Conservation (phyloP, 331 rosid genomes). For the Malus hybrid region DNA sequence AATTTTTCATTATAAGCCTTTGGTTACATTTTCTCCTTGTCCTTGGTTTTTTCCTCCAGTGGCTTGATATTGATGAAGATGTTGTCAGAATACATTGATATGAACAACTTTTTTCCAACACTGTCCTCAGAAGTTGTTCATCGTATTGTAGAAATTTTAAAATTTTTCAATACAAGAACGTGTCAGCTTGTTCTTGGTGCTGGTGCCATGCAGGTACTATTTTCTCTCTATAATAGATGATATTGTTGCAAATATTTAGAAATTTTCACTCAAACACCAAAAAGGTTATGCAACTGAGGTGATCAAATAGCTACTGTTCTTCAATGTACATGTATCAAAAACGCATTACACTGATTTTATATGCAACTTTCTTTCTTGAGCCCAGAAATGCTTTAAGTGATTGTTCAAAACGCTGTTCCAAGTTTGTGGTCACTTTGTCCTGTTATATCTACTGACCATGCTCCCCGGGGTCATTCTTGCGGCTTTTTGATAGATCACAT, state of each 20-base stretch:
- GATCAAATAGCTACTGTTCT: background rate
- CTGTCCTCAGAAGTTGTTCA: constrained; percentile 90
- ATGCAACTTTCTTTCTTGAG: background rate
- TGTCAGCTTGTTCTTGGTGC: constrained; percentile 99
- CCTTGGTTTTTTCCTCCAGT: constrained; percentile 35
- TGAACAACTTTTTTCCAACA: constrained; percentile 70
- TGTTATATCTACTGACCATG: background rate
- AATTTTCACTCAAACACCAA: background rate
- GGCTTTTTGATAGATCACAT: background rate
- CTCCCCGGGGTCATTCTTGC: background rate
- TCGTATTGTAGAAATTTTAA: constrained; percentile 82
- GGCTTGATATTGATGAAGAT: constrained; percentile 96
- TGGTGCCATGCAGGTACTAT: constrained; percentile 97
- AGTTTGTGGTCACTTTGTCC: background rate
- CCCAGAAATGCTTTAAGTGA: background rate
- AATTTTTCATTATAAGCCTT: background rate
- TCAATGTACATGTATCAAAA: background rate
- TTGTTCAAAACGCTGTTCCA: background rate
- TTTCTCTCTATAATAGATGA: background rate
- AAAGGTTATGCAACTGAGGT: background rate
- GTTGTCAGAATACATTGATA: constrained; percentile 90
- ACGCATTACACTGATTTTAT: background rate
- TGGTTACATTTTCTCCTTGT: constrained; percentile 4
- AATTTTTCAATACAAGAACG: constrained; percentile 93
- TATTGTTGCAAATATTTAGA: background rate